Base-by-base conservation (phyloP, 345 rosid species). In the Hevea brasiliensis region DNA sequence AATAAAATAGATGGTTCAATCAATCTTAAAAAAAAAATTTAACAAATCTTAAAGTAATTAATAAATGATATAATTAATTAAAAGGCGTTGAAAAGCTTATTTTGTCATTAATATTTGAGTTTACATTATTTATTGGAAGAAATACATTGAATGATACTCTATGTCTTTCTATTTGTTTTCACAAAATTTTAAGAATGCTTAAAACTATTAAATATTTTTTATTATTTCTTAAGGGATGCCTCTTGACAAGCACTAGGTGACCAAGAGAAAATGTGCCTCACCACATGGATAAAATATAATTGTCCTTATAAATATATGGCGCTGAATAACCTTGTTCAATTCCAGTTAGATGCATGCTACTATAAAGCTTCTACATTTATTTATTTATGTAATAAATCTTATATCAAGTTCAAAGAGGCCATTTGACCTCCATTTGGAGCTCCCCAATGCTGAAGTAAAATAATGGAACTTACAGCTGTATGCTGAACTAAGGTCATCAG, bases 381-480 rank as follows among this genome's bases (percentile, higher is more conserved):
- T 57, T 62, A 62, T 50, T 50, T 50, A n/a, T 35, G 7, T 5
- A 17, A 6, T 6, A 41, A 42, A 64, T 21, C 23, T 24, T 1
- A 21, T 45, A 21, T 20, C n/a, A 20, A 8, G 67, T 23, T 9
- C 55, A 47, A 41, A 12, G 8, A 41, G 27, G 24, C 54, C 41
- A 64, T 55, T 59, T 35, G 58, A 44, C 42, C 27, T 53, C 32
- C n/a, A 35, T 41, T 55, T 70, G 17, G 54, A 29, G 50, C 57
- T 71, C 14, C 8, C 62, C 1, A 8, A 24, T 24, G 56, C 15
- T 1, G 23, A 54, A 76, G 56, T 29, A 20, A 70, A 27, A 23
- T 17, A 24, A 21, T 6, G 26, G 74, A 73, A 86, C 98, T 76
- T 81, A 95, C 98, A 74, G 99, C 97, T 50, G 99, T 95, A 80